Percentiles rank a stretch among this genome's conserved stretches.
phyloP scores from a whole-genome alignment of 441 rosid species.

The Adansonia grandidieri region DNA sequence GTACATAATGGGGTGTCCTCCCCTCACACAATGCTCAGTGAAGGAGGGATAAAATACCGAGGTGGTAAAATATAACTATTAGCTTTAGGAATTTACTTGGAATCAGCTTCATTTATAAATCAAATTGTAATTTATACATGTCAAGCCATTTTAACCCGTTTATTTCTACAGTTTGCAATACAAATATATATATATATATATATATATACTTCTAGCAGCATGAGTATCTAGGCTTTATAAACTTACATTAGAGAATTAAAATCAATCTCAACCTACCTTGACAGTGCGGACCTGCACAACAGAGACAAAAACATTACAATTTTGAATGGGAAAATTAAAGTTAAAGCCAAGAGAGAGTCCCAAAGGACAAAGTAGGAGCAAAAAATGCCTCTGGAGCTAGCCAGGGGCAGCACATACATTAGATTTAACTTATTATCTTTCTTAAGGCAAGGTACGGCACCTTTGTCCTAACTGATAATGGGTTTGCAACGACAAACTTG shows the following conservation, averaged over 20 bases:
- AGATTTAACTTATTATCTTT: background rate
- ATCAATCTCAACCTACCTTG: constrained; percentile 31
- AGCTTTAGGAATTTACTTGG: background rate
- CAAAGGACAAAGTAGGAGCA: constrained; percentile 2
- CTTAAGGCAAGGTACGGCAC: constrained; percentile 36
- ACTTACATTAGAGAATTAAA: constrained; percentile 31
- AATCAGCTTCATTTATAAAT: constrained; percentile 6
- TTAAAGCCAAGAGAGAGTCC: background rate
- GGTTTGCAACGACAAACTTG: constrained; percentile 89
- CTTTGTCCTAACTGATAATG: constrained; percentile 94
- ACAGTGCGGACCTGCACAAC: constrained; percentile 20
- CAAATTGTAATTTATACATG: background rate
- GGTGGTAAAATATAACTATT: background rate
- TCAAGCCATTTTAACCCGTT: background rate
- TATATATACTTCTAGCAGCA: background rate
- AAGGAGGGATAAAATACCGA: background rate
- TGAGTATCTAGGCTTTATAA: background rate
- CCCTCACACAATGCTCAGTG: background rate
- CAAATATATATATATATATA: background rate
- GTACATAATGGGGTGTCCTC: background rate
- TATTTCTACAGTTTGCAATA: background rate
- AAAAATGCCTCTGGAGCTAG: background rate
- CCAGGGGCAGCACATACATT: background rate
- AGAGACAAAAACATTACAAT: constrained; percentile 11
- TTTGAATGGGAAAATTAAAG: background rate